Conservation (phyloP, 441 rosid species). For the Jatropha podagrica region DNA sequence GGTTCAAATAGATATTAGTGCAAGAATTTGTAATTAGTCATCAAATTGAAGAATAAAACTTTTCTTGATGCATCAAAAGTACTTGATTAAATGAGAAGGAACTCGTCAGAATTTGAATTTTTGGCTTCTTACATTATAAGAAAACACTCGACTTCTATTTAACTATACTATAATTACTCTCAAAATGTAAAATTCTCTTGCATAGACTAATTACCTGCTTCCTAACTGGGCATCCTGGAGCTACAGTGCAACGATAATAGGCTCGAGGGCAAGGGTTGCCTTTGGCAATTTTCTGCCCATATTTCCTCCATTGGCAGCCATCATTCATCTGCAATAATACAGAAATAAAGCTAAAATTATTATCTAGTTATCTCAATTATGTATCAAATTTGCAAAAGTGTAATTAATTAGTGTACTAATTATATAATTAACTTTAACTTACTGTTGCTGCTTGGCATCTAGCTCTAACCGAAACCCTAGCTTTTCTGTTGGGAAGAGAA, state of each 20-base stretch:
- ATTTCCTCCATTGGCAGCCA: slow-evolving; percentile 98
- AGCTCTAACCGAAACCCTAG: slow-evolving; percentile 91
- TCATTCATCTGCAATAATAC: slow-evolving; percentile 64
- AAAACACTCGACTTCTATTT: too few species aligned
- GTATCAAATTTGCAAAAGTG: neutral
- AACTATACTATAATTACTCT: neutral
- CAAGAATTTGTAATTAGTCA: too few species aligned
- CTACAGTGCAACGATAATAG: slow-evolving; percentile 88
- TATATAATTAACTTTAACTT: slow-evolving; percentile 21
- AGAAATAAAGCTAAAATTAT: neutral
- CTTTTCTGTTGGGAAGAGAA: slow-evolving; percentile 57
- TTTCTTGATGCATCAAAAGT: too few species aligned
- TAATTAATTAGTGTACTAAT: neutral
- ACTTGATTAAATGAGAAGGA: too few species aligned
- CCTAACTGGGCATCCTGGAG: slow-evolving; percentile 82
- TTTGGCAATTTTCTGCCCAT: slow-evolving; percentile 92
- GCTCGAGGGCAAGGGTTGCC: slow-evolving; percentile 98
- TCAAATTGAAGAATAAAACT: neutral
- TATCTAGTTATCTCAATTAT: neutral
- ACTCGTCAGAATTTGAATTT: too few species aligned
- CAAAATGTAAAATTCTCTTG: neutral
- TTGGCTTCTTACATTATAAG: too few species aligned
- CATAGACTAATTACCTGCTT: slow-evolving; percentile 49
- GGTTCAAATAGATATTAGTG: too few species aligned
- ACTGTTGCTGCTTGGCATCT: slow-evolving; percentile 83